A percentile compares a stretch with the other conserved stretches of the same genome.
Conservation (phyloP, 345 rosid genomes). For the Corymbia maculata region DNA sequence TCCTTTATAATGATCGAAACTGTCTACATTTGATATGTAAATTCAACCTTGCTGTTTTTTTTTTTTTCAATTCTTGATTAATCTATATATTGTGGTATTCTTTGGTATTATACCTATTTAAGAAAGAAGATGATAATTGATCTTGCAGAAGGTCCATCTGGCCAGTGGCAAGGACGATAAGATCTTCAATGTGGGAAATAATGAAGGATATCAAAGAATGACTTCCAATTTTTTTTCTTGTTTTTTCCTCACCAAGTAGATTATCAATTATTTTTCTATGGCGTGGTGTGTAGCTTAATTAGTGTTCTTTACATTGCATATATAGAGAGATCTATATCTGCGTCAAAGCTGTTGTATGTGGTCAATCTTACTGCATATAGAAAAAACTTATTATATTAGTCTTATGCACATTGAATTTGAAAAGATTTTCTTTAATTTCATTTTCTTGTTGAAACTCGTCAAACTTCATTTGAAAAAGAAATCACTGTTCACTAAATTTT, state of each 20-base stretch:
- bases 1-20: neutral
- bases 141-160: conserved; percentile 15
- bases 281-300: neutral
- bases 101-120: neutral
- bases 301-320: neutral
- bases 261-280: neutral
- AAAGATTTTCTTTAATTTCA: neutral
- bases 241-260: neutral
- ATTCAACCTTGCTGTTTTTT: neutral
- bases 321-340: neutral
- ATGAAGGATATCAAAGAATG: neutral
- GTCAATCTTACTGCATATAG: neutral
- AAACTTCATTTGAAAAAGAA: neutral
- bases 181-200: conserved; percentile 5
- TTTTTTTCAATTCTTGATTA: neutral
- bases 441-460: neutral
- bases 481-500: neutral
- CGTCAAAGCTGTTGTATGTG: neutral
- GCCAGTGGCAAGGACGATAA: conserved; percentile 16
- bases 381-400: neutral
- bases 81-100: neutral
- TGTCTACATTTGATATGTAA: neutral
- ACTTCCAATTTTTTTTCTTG: neutral
- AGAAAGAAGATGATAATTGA: neutral
- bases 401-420: neutral